Evolutionary conservation across 2,329 filamentous ascomycete genomes (phyloP), one percentile per base, ranked within the genome.

Genomic region (Cladophialophora psammophila): DNA sequence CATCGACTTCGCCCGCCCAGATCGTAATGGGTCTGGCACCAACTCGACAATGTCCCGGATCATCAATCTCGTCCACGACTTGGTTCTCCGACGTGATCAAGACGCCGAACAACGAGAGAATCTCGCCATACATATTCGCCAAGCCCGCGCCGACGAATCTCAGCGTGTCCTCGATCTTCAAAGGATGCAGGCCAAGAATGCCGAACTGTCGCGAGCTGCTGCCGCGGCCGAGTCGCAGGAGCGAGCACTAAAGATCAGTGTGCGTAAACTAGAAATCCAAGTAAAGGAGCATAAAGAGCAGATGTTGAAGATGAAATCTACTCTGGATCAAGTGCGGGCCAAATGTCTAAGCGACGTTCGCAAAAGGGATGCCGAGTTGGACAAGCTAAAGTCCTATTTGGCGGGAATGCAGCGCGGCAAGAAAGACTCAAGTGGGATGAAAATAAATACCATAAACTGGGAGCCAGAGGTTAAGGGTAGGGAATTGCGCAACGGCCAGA

Each of bases 31-130:
- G 70, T 85, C 85, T 18, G 48, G 60, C 45, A 84, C 87, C 42
- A 85, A 86, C 75, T 87, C 86, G 59, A 91, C 91, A 18, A 94
- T 95, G 89, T 90, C 91, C 20, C 88, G 89, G 72, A 90, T 98
- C 73, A 97, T 99, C 81, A 91, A 94, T 76, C 86, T 99, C 31
- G 88, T 99, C 57, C 97, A 99, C 79, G 95, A 99, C 76, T 80
- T 99, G 73, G 92, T 99, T 66, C 78, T 97, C 67, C 88, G 94
- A 72, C 88, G 94, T 83, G 95, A 99, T 78, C 91, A 93, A 77
- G 94, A 97, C 79, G 91, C 93, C 69, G 91, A 95, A 71, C 91
- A 96, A 77, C 90, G 92, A 74, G 94, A 97, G 78, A 90, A 88
- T 36, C 84, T 97, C 20, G 92, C 92, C 3, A 86, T 87, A 13